Evolutionary conservation across 2,329 filamentous ascomycete species (phyloP), one percentile per base, ranked within the genome.

Genomic region (Zarea fungicola): DNA sequence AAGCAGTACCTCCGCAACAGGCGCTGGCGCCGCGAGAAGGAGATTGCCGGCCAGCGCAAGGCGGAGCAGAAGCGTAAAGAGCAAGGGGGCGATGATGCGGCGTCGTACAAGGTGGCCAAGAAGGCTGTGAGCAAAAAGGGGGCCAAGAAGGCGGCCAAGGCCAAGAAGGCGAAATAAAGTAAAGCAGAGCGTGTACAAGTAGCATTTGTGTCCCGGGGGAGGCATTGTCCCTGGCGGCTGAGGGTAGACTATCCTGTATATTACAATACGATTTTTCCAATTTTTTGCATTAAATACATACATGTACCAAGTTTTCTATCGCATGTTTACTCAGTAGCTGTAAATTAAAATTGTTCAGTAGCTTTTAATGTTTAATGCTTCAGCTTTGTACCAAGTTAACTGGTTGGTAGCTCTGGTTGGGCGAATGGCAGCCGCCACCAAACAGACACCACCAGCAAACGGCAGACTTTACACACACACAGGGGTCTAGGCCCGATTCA

Each of bases 1-100:
- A 76, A 74, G 61, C 69, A 73, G 55, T 70, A 66, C 59, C 68
- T 78, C 59, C 64, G 75, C 36, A 64, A 71, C 47, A 58, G 69
- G 42, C 57, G 70, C 46, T 73, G 69, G 68, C 67, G 66, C 48
- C 58, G 66, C 16, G 71, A 73, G 64, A 58, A 64, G 48, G 67
- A 69, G 56, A 56, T 70, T n/a, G 64, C 61, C 49, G 69, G 70
- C 1, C 66, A 71, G 63, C 63, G 63, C 55, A 66, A 65, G 63
- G 66, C 68, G 23, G 63, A 58, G 52, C 56, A 52, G 52, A 64
- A 58, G 59, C 62, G 65, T 49, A 60, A 57, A 8, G 64, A 64
- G 55, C 58, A 58, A 19, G 26, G 66, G 63, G 22, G 62, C 55
- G 6, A 54, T 9, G 54, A 50, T 21, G 48, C 34, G 7, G 50